These are phyloP conservation scores for Clavispora carvajalis DNA, from an alignment of 805 yeast genomes.

Conservation along the genomic window DNA sequence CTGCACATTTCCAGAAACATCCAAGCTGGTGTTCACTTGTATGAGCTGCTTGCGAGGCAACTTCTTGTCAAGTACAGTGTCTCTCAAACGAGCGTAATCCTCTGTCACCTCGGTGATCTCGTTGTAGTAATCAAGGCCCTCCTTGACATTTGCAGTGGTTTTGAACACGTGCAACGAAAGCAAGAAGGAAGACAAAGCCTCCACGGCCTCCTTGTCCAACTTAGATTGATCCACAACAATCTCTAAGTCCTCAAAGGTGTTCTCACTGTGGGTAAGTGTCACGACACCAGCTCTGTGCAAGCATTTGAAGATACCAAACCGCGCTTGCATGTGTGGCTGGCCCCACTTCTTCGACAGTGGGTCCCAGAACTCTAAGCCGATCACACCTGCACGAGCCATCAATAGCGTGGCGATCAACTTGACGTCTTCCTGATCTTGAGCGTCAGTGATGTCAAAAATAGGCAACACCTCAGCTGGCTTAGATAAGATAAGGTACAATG, in stretches of 20 bases:
- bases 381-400: slow-evolving; percentile 85
- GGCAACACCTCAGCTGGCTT: slow-evolving; percentile 52
- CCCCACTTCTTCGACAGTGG: slow-evolving; percentile 83
- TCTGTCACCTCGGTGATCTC: slow-evolving; percentile 65
- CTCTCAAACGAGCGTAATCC: slow-evolving; percentile 62
- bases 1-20: slow-evolving; percentile 39
- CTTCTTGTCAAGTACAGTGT: slow-evolving; percentile 62
- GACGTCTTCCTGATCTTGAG: slow-evolving; percentile 58
- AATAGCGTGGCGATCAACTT: slow-evolving; percentile 63
- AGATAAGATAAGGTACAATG: slow-evolving; percentile 72
- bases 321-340: slow-evolving; percentile 91
- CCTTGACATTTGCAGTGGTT: slow-evolving; percentile 64
- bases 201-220: slow-evolving; percentile 65
- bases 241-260: slow-evolving; percentile 52
- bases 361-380: slow-evolving; percentile 84
- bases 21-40: slow-evolving; percentile 67
- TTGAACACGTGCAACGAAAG: slow-evolving; percentile 72
- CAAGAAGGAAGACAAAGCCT: slow-evolving; percentile 67
- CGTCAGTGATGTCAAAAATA: slow-evolving; percentile 62
- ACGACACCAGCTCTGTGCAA: slow-evolving; percentile 67
- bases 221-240: slow-evolving; percentile 56
- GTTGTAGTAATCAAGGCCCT: slow-evolving; percentile 59
- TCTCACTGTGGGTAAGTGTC: slow-evolving; percentile 44
- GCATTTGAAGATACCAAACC: slow-evolving; percentile 77
- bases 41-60: slow-evolving; percentile 80